Conservation (phyloP, 75 land plant genomes). For the Gnetum montanum region DNA sequence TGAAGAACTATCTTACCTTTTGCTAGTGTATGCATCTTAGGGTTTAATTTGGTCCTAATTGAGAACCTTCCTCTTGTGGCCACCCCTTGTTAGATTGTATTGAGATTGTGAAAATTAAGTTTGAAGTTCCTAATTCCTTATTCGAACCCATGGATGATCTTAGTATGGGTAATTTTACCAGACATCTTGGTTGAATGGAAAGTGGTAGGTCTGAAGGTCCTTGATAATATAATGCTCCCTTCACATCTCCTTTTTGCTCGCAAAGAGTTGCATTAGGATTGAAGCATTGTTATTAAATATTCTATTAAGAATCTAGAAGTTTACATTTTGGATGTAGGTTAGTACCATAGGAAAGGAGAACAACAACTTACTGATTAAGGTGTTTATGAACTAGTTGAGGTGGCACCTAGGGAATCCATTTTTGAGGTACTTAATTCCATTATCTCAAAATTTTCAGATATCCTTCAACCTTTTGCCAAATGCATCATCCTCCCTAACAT, state of each 20-base stretch:
- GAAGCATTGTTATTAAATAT: not conserved
- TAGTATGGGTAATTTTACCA: not conserved
- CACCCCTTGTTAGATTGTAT: too few species aligned
- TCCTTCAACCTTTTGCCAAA: not conserved
- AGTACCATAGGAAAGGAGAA: not conserved
- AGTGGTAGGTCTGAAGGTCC: rapidly evolving
- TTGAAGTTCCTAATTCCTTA: not conserved
- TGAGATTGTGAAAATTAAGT: not conserved
- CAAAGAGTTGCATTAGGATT: not conserved
- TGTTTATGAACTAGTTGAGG: not conserved
- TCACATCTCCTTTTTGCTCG: not conserved
- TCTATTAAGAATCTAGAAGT: not conserved
- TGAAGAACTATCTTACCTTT: not conserved
- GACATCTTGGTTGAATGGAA: not conserved
- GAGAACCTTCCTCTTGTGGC: not conserved
- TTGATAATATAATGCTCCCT: not conserved
- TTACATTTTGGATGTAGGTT: not conserved
- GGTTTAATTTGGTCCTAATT: not conserved
- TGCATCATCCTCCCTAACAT: not conserved
- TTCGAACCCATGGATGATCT: not conserved
- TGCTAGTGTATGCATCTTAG: not conserved
- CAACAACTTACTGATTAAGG: not conserved
- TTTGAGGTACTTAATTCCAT: not conserved
- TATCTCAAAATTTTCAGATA: not conserved
- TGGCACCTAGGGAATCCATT: not conserved